phyloP scores from a whole-genome alignment of 129 eudicot genomes.

The Rutidosis leptorrhynchoides region DNA sequence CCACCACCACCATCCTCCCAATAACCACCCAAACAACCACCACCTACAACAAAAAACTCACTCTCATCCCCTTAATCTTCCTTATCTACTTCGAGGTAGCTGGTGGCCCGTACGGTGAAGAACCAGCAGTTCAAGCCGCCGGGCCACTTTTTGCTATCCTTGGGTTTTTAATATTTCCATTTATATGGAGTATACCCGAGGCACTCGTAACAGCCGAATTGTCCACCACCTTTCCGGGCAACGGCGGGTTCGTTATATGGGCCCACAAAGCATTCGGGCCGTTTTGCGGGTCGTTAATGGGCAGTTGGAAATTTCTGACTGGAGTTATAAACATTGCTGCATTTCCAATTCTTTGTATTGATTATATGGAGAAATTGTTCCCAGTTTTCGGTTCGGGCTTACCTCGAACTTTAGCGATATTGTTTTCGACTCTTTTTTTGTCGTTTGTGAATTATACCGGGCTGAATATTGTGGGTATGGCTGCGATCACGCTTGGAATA shows the following conservation, averaged over 20 bases:
- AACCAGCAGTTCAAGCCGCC: conserved; percentile 60
- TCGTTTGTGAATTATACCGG: conserved; percentile 45
- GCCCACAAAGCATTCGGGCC: conserved; percentile 52
- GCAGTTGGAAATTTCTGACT: conserved; percentile 52
- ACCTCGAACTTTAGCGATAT: conserved; percentile 33
- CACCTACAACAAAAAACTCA: conserved; percentile 32
- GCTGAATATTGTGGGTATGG: conserved; percentile 40
- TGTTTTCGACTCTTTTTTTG: conserved; percentile 30
- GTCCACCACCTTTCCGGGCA: conserved; percentile 50
- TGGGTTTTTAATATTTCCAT: conserved; percentile 50
- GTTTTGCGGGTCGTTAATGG: conserved; percentile 52
- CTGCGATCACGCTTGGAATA: conserved; percentile 36
- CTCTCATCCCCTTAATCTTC: conserved; percentile 60
- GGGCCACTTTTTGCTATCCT: conserved; percentile 49
- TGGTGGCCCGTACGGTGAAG: conserved; percentile 71
- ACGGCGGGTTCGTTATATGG: conserved; percentile 53
- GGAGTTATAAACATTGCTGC: conserved; percentile 57
- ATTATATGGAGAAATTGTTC: conserved; percentile 33
- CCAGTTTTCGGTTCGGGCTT: conserved; percentile 39
- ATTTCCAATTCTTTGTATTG: conserved; percentile 47
- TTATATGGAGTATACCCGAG: conserved; percentile 60
- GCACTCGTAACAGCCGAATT: conserved; percentile 55
- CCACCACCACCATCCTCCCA: conserved; percentile 14
- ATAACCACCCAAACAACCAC: conserved; percentile 29
- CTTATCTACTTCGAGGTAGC: conserved; percentile 72